A percentile compares a stretch with the other conserved stretches of the same genome.
These are phyloP conservation scores for Vachellia pachyceras DNA, from an alignment of 306 rosid genomes.

Conservation along the genomic window DNA sequence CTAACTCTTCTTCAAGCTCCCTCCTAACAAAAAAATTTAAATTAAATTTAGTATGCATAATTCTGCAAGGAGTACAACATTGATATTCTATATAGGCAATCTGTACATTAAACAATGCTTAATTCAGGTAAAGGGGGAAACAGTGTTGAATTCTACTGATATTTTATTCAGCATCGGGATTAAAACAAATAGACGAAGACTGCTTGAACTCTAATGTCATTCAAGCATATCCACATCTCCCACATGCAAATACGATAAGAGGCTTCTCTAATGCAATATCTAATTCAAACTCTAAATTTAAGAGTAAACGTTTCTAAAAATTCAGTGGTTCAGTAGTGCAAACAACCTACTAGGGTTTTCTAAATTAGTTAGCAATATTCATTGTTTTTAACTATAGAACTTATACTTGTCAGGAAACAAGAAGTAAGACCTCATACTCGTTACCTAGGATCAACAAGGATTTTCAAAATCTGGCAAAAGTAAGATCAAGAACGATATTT, in stretches of 20 bases:
- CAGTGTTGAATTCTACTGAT: not conserved
- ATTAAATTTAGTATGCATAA: constrained; percentile 2
- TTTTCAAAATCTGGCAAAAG: constrained; percentile 8
- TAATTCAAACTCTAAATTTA: not conserved
- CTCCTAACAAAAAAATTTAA: constrained; percentile 58
- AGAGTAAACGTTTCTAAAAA: not conserved
- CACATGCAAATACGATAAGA: not conserved
- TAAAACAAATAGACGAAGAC: not conserved
- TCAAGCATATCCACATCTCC: not conserved
- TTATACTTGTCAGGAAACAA: not conserved
- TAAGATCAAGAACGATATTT: not conserved
- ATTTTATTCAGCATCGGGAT: not conserved
- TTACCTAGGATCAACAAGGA: not conserved
- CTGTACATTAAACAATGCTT: constrained; percentile 19
- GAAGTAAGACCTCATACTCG: not conserved
- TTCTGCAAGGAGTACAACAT: not conserved
- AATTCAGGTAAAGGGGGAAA: not conserved
- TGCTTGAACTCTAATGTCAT: not conserved
- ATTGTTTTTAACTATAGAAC: not conserved
- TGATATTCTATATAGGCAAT: not conserved
- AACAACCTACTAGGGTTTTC: not conserved
- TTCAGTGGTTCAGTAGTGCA: not conserved
- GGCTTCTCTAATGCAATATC: not conserved
- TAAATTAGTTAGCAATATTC: not conserved
- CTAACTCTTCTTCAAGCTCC: constrained; percentile 96